phyloP scores from a whole-genome alignment of 106 monocot species.

The Ottelia alismoides region DNA sequence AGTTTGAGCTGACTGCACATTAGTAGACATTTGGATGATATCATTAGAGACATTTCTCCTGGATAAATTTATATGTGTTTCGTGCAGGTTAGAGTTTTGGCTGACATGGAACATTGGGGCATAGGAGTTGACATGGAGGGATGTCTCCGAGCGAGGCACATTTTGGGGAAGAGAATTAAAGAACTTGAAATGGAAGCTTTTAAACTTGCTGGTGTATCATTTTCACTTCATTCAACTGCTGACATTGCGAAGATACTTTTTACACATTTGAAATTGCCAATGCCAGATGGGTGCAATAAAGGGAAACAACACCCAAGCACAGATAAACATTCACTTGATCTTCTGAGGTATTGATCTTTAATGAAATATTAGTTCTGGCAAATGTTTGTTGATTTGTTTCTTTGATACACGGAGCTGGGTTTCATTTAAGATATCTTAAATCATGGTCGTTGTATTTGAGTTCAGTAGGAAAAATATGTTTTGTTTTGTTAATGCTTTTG shows the following conservation, averaged over 20 bases:
- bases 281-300: conserved; percentile 55
- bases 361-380: no score
- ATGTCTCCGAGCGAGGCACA: conserved; percentile 62
- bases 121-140: conserved; percentile 89
- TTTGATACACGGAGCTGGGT: no score
- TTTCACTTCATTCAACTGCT: conserved; percentile 78
- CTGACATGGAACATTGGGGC: conserved; percentile 93
- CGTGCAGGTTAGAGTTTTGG: conserved; percentile 67
- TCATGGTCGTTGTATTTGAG: no score
- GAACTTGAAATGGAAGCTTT: conserved; percentile 89
- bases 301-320: conserved; percentile 95
- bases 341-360: conserved; percentile 93
- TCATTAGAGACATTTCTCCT: neutral
- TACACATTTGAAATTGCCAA: conserved; percentile 61
- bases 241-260: conserved; percentile 89
- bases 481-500: no score
- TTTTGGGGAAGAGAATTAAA: conserved; percentile 66
- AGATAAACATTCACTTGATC: conserved; percentile 69
- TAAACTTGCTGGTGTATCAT: conserved; percentile 56
- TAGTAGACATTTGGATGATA: no score
- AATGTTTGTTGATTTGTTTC: no score
- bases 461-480: no score
- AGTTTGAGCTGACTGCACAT: no score
- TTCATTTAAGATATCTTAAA: no score
- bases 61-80: no score